Base-by-base conservation (phyloP, 2,329 filamentous ascomycete genomes). In the Huntiella bhutanensis region DNA sequence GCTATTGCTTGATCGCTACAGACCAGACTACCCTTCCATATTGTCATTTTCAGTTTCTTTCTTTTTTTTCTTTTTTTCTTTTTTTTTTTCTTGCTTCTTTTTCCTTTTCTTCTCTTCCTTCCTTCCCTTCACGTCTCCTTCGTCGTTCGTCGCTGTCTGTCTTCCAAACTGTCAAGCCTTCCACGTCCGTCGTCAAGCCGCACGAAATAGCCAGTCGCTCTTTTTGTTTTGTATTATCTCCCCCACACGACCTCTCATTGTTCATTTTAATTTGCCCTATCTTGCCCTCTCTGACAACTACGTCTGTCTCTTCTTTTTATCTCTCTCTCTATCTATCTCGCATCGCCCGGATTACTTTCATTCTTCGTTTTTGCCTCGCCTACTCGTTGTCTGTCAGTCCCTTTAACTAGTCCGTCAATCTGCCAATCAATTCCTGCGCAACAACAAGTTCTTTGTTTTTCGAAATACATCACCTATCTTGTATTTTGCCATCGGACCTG, bases 1-100 rank as follows among this genome's bases (percentile, higher is more conserved):
- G 22, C 22, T 28, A 28, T 28, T 28, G 22, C 22, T 28, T 7
- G 8, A 28, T 28, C 22, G 7, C 3, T 28, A 28, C 7, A 28
- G 22, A 28, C 22, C 3, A 15, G 11, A 17, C 15, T 40, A 11
- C 8, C 12, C 19, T 11, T 40, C 13, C 34, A 8, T 17, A 8
- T 41, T 45, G 28, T 37, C 34, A 33, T 43, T 43, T 41, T 33
- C 15, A 13, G 32, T 46, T 35, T 41, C 35, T 19, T 16, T 33
- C n/a, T 33, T 15, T 45, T n/a, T 28, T 37, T 42, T 33, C 33
- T 32, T 13, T n/a, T 15, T 28, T 16, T 38, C n/a, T 17, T 12
- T 32, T 44, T 22, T 34, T 37, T 22, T 22, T 17, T 19, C 28
- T 38, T 35, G 19, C 41, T 13, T 12, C 37, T 5, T 34, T 15